A percentile compares a stretch with the other conserved stretches of the same genome.
Conservation (phyloP, 169 alveolate species). For the Eimeria tenella region DNA sequence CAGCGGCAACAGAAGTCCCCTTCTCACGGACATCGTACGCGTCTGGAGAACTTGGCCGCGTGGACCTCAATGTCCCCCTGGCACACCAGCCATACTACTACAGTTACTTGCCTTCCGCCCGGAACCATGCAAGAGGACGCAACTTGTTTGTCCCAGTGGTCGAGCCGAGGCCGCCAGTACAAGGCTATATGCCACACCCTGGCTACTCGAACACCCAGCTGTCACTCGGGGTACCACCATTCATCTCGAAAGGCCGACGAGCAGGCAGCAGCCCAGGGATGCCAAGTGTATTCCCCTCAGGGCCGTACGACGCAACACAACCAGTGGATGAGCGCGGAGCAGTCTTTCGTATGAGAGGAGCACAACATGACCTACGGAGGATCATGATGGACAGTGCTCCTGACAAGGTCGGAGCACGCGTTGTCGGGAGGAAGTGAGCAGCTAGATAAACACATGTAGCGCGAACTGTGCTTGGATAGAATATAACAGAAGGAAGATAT, state of each 20-base stretch:
- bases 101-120: conserved; percentile 77
- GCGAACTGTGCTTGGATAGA: background rate
- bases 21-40: conserved; percentile 6
- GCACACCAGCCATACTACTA: conserved; percentile 79
- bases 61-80: conserved; percentile 63
- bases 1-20: conserved; percentile 21
- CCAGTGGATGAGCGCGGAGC: conserved; percentile 70
- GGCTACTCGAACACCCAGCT: conserved; percentile 60
- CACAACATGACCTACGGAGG: conserved; percentile 56
- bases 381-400: conserved; percentile 34
- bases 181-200: conserved; percentile 61
- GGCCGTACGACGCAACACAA: conserved; percentile 72
- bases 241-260: conserved; percentile 47
- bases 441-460: background rate
- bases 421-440: conserved; percentile 63
- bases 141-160: conserved; percentile 69
- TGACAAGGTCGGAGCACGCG: conserved; percentile 68
- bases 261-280: conserved; percentile 19
- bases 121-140: conserved; percentile 56
- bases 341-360: conserved; percentile 68
- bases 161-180: conserved; percentile 61
- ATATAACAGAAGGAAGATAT: background rate
- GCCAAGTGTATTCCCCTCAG: conserved; percentile 52
- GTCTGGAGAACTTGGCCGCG: background rate
- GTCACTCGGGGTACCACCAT: conserved; percentile 76